These are phyloP conservation scores for Epichloe gansuensis DNA, from an alignment of 2,329 filamentous ascomycete species.

Conservation along the genomic window DNA sequence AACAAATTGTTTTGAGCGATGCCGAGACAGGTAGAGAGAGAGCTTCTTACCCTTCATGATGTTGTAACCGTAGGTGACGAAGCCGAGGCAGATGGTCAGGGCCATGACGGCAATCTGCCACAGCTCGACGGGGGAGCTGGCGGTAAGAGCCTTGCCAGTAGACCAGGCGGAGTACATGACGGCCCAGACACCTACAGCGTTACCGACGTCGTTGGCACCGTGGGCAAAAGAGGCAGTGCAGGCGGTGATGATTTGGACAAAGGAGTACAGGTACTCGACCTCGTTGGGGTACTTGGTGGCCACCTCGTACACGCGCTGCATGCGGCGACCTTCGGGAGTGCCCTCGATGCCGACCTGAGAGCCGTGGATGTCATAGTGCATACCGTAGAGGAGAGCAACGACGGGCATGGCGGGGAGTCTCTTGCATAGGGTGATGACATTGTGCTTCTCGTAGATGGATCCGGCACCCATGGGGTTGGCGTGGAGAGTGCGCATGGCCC, in stretches of 20 bases:
- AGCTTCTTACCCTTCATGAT: constrained; percentile 60
- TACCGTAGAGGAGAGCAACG: constrained; percentile 54
- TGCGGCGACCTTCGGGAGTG: constrained; percentile 12
- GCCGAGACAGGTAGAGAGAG: not conserved
- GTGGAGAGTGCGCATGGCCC: constrained; percentile 68
- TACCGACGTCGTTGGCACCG: constrained; percentile 66
- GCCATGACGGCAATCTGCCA: constrained; percentile 67
- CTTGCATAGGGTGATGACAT: constrained; percentile 49
- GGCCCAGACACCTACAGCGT: constrained; percentile 57
- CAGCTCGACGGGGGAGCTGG: constrained; percentile 55
- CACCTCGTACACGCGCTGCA: constrained; percentile 45
- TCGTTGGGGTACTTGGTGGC: constrained; percentile 57
- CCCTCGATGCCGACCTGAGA: constrained; percentile 10
- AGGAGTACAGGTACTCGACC: constrained; percentile 57
- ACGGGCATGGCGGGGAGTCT: constrained; percentile 57
- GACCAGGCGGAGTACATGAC: constrained; percentile 55
- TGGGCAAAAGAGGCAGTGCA: constrained; percentile 64
- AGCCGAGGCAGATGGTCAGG: constrained; percentile 49
- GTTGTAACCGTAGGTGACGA: constrained; percentile 69
- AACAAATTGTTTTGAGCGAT: not conserved
- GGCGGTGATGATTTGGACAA: constrained; percentile 53
- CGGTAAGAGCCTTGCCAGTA: constrained; percentile 44
- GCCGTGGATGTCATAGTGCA: constrained; percentile 68
- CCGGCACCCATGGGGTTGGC: constrained; percentile 62
- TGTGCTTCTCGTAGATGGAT: constrained; percentile 60